Evolutionary conservation across 2,329 filamentous ascomycete species (phyloP).

Genomic region (Paecilomyces formosus): DNA sequence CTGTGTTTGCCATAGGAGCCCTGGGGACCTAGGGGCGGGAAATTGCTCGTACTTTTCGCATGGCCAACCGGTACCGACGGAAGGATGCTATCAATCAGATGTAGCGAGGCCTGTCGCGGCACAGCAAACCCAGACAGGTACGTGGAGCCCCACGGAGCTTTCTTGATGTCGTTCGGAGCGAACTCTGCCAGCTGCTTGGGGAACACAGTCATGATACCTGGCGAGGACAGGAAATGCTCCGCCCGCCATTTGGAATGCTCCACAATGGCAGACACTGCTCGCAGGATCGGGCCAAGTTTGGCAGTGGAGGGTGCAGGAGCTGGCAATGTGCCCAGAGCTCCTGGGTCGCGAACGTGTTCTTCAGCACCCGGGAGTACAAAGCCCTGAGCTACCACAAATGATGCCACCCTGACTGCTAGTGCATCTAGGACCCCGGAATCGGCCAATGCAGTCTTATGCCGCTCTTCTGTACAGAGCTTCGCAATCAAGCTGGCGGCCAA

Average conservation of each 20-base stretch:
- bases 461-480: conserved; percentile 61
- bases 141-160: conserved; percentile 45
- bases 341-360: conserved; percentile 46
- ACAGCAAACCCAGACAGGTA: conserved; percentile 47
- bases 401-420: conserved; percentile 65
- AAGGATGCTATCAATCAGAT: conserved; percentile 59
- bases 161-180: conserved; percentile 41
- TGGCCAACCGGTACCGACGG: conserved; percentile 40
- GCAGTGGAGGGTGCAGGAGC: conserved; percentile 52
- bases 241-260: conserved; percentile 72
- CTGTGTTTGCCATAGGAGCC: conserved; percentile 26
- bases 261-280: conserved; percentile 70
- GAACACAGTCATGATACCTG: conserved; percentile 62
- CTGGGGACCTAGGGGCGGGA: conserved; percentile 47
- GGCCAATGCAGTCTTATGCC: conserved; percentile 63
- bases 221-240: conserved; percentile 62
- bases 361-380: conserved; percentile 62
- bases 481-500: conserved; percentile 43
- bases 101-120: conserved; percentile 39
- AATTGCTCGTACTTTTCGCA: conserved; percentile 34
- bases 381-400: conserved; percentile 60
- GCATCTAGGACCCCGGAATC: conserved; percentile 69
- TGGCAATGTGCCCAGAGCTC: conserved; percentile 53
- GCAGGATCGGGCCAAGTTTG: conserved; percentile 62
- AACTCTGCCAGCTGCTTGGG: conserved; percentile 49